phyloP scores from a whole-genome alignment of 768 basidiomycete species.

The Neoboletus subvelutipes region DNA sequence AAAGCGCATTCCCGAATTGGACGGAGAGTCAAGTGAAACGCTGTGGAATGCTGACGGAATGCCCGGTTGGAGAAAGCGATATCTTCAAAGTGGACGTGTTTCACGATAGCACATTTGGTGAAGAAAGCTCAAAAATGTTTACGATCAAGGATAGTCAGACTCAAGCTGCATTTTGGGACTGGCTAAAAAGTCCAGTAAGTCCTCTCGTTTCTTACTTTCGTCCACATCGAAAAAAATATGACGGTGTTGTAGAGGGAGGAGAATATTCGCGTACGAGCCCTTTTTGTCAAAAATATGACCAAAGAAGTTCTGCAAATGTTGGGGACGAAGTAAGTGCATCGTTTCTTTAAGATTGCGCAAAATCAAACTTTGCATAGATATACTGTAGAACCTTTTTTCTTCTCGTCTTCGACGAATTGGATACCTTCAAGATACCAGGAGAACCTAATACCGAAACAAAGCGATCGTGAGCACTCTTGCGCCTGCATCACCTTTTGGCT shows the following conservation, averaged over 20 bases:
- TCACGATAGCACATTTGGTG: constrained; percentile 10
- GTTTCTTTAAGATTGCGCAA: not conserved
- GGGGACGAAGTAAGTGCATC: constrained; percentile 45
- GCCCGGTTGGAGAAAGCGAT: constrained; percentile 11
- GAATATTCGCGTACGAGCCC: constrained; percentile 43
- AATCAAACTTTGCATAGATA: constrained; percentile 34
- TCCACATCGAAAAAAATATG: not conserved
- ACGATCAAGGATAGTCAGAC: constrained; percentile 10
- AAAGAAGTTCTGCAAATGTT: constrained; percentile 55
- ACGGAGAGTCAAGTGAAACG: constrained; percentile 30
- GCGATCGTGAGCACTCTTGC: constrained; percentile 51
- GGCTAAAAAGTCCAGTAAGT: constrained; percentile 36
- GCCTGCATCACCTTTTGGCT: constrained; percentile 17
- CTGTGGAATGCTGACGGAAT: constrained; percentile 30
- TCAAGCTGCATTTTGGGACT: constrained; percentile 36
- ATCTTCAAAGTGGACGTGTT: constrained; percentile 29
- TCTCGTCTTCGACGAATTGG: constrained; percentile 63
- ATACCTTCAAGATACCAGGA: constrained; percentile 68
- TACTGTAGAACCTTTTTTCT: constrained; percentile 62
- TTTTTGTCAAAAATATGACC: constrained; percentile 52
- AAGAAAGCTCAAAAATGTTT: not conserved
- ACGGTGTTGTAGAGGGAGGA: constrained; percentile 27
- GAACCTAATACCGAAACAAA: constrained; percentile 34
- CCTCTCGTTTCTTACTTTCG: not conserved
- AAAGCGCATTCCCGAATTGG: constrained; percentile 34